phyloP scores from a whole-genome alignment of 768 basidiomycete species.

The Pleurotus giganteus region DNA sequence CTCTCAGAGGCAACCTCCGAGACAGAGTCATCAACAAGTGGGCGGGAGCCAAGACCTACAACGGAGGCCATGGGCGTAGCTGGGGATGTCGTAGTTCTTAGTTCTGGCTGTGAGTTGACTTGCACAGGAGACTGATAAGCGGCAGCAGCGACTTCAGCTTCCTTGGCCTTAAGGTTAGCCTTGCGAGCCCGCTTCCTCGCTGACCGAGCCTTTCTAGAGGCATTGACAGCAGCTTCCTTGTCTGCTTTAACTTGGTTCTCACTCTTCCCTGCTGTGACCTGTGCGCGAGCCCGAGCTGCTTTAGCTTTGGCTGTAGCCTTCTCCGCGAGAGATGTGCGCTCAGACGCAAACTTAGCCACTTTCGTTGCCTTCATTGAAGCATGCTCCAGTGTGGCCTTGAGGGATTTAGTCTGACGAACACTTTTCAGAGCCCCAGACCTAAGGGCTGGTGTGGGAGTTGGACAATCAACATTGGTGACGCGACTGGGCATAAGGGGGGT shows the following conservation, averaged over 20 bases:
- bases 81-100: background rate
- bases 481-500: constrained; percentile 6
- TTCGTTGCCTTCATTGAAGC: background rate
- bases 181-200: constrained; percentile 12
- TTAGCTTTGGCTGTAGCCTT: constrained; percentile 10
- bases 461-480: background rate
- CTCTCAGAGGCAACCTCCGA: constrained; percentile 42
- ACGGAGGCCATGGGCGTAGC: constrained; percentile 1
- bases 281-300: background rate
- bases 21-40: constrained; percentile 47
- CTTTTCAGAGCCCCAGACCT: constrained; percentile 9
- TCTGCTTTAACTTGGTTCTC: background rate
- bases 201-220: constrained; percentile 11
- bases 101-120: background rate
- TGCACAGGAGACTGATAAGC: background rate
- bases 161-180: constrained; percentile 16
- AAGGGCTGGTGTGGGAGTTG: background rate
- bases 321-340: constrained; percentile 1
- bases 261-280: background rate
- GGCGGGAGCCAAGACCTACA: constrained; percentile 32
- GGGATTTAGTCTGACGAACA: constrained; percentile 13
- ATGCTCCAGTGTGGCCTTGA: constrained; percentile 5
- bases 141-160: constrained; percentile 3
- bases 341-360: background rate
- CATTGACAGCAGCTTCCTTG: constrained; percentile 13